Base-by-base conservation (phyloP, 495 filamentous ascomycete species). In the Talaromyces stipitatus region DNA sequence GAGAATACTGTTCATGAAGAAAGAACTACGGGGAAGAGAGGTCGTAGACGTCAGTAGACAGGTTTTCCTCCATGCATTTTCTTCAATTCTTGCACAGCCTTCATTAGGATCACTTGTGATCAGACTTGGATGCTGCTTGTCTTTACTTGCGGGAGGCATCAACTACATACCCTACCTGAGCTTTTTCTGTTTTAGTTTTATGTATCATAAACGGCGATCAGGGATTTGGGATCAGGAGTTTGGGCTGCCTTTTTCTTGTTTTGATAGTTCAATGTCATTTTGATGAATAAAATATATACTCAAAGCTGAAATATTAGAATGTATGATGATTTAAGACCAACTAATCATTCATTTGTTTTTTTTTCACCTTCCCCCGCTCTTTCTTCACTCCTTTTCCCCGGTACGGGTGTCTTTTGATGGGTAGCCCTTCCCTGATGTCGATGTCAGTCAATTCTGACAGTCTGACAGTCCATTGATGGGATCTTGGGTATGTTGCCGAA, bases 1-100 rank as follows among this genome's bases (percentile, higher is more conserved):
- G 88, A 90, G 63, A 80, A 80, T 53, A 22, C 20, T 29, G 76
- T 82, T 28, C 81, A 83, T 57, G 85, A 87, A 64, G 84, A 83
- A 50, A 89, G 90, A 70, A 88, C 90, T 66, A 87, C 88, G 60
- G 88, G 81, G 32, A 85, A 89, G 57, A 72, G 81, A 50, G 73
- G 74, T 33, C 60, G 75, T 9, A 68, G 75, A 55, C 64, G 71
- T 16, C 66, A 68, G 50, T 77, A 62, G 61, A 16, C 8, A n/a
- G 22, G 26, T 26, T 52, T 16, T 52, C 20, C 51, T 36, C 38
- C n/a, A 20, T 27, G 2, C 24, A 11, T 11, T 18, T 27, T 24
- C 26, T 54, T 28, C n/a, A n/a, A n/a, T 32, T 27, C 5, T 56
- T 47, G 50, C 16, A 48, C n/a, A 48, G 24, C 3, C 45, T 24